Conservation (phyloP, 805 yeast species). For the Yamadazyma tumulicola region DNA sequence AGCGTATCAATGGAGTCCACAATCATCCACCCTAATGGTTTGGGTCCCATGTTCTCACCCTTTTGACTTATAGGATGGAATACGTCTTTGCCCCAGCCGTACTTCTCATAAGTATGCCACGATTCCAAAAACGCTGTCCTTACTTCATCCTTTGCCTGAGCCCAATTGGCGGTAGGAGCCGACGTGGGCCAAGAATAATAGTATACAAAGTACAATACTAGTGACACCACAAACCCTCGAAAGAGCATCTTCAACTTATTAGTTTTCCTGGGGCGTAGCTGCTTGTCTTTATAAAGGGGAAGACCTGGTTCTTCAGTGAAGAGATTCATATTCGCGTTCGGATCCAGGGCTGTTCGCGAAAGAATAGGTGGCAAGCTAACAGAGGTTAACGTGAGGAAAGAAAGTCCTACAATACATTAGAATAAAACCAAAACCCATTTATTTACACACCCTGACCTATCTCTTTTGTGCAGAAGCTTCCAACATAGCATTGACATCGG, state of each 20-base stretch:
- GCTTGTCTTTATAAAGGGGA: slow-evolving; percentile 35
- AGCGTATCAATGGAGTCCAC: slow-evolving; percentile 85
- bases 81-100: slow-evolving; percentile 85
- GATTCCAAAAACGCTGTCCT: slow-evolving; percentile 66
- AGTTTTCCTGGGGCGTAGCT: slow-evolving; percentile 6
- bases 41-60: slow-evolving; percentile 72
- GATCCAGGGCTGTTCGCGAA: too few species aligned
- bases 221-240: slow-evolving; percentile 39
- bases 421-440: not conserved
- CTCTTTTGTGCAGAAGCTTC: slow-evolving; percentile 24
- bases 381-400: too few species aligned
- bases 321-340: slow-evolving; percentile 4
- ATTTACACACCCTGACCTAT: slow-evolving; percentile 1
- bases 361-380: too few species aligned
- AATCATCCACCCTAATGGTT: slow-evolving; percentile 90
- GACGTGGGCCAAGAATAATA: slow-evolving; percentile 10
- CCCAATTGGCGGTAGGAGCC: slow-evolving; percentile 35
- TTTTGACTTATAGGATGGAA: slow-evolving; percentile 63
- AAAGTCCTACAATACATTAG: too few species aligned
- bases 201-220: slow-evolving; percentile 41
- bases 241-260: slow-evolving; percentile 33
- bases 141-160: slow-evolving; percentile 51
- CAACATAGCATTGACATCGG: slow-evolving; percentile 65
- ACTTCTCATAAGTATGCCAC: slow-evolving; percentile 69
- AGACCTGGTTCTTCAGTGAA: slow-evolving; percentile 13